Evolutionary conservation across 352 stramenopile genomes (phyloP), one percentile per base, ranked within the genome.

Genomic region (Pelagophyceae sp.): DNA sequence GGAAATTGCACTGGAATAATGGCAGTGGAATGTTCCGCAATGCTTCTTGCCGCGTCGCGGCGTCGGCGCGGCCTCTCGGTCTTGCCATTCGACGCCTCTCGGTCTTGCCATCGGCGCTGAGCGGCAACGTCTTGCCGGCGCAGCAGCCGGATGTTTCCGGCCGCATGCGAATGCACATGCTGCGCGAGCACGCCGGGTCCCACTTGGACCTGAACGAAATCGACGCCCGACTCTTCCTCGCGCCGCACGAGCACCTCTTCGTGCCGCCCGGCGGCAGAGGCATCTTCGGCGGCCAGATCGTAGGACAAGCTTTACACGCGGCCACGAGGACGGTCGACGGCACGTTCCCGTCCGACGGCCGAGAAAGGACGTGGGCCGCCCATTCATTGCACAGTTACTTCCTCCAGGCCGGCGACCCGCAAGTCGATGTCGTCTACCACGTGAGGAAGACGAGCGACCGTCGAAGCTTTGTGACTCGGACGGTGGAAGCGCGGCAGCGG

Each of bases 221-320:
- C 61, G 61, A 71, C n/a, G 3, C 15, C 15, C 33, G 19, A 15
- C 61, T 71, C 15, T 71, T 71, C n/a, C n/a, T 17, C 61, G 61
- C n/a, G 27, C n/a, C 61, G 1, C 11, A 31, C 3, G 27, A 37
- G 3, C 27, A 71, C 15, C 61, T 71, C 1, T 71, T 17, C 15
- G 61, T 71, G 61, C 61, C 61, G 61, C 61, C 61, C 15, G 61
- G 61, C 61, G 61, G 61, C 61, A 27, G 61, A 3, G 61, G 61
- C 29, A 31, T 71, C 29, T 71, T 71, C 33, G 61, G 61, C 29
- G 61, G 61, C 3, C 61, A 71, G 33, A 40, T 71, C n/a, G 6
- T 71, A 31, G 61, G 61, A 1, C 61, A 71, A 31, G 61, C 61
- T 15, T 31, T 71, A 6, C 61, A 40, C 29, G 61, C 61, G 29